A percentile compares a stretch with the other conserved stretches of the same genome.
These are phyloP conservation scores for Gracilaria gracilis DNA, from an alignment of 23 red algal genomes.

Conservation along the genomic window DNA sequence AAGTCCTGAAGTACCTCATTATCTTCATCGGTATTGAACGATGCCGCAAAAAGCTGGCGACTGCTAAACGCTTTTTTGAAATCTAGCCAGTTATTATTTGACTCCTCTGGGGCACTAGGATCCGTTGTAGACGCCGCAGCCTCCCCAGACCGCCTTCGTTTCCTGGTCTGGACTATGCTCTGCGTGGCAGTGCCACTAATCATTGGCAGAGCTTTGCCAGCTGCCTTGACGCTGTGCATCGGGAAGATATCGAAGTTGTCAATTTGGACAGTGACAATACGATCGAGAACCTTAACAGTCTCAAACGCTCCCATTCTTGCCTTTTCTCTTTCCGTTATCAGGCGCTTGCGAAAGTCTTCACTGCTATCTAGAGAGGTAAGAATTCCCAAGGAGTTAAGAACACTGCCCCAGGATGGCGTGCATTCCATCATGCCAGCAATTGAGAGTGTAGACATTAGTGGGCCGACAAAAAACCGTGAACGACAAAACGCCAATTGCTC, in stretches of 20 bases:
- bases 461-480: neutral
- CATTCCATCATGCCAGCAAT: constrained; percentile 20
- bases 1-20: constrained; percentile 1
- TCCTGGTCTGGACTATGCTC: neutral
- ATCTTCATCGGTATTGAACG: constrained; percentile 12
- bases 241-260: constrained; percentile 20
- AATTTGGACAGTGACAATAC: constrained; percentile 13
- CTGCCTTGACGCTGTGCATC: constrained; percentile 12
- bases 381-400: neutral
- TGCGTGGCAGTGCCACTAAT: constrained; percentile 16
- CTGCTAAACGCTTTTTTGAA: neutral
- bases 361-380: neutral
- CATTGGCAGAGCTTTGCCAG: neutral
- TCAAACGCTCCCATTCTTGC: neutral
- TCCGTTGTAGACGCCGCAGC: neutral
- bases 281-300: neutral
- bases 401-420: neutral
- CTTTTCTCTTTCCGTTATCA: neutral
- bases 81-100: neutral
- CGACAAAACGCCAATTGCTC: neutral
- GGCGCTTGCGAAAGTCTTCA: neutral
- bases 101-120: too few relatives aligned
- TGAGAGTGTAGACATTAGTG: neutral
- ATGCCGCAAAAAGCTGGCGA: neutral
- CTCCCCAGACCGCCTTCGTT: neutral